Evolutionary conservation across 345 rosid genomes (phyloP).

Genomic region (Eucalyptus pauciflora): DNA sequence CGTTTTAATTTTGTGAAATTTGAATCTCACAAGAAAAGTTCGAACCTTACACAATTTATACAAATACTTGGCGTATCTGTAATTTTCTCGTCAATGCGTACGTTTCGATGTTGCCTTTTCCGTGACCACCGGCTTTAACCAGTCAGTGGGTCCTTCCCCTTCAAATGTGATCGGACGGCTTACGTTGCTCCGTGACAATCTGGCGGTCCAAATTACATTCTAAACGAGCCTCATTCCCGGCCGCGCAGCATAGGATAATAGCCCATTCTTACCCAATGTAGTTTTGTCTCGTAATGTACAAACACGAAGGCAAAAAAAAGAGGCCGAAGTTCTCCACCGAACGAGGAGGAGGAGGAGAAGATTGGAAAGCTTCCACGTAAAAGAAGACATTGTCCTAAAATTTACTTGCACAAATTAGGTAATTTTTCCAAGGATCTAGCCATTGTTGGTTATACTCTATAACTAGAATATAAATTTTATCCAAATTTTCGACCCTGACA

Average conservation of each 20-base stretch:
- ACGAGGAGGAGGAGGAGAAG: background rate
- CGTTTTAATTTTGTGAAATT: background rate
- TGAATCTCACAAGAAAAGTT: background rate
- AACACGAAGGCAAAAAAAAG: background rate
- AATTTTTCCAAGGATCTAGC: background rate
- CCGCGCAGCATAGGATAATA: background rate
- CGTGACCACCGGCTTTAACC: background rate
- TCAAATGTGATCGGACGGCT: background rate
- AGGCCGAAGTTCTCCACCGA: background rate
- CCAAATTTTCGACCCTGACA: rapidly evolving
- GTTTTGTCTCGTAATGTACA: background rate
- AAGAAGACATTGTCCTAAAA: background rate
- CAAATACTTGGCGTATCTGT: background rate
- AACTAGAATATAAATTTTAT: background rate
- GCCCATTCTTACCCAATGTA: background rate
- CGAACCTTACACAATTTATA: background rate
- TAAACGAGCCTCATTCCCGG: background rate
- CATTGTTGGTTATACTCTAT: background rate
- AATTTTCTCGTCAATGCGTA: background rate
- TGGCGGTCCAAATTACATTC: background rate
- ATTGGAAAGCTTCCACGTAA: background rate
- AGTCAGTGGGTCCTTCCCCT: background rate
- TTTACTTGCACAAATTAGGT: background rate
- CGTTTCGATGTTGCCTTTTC: background rate
- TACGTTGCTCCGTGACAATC: background rate